Evolutionary conservation across 805 yeast species (phyloP).

Genomic region (Sporopachydermia quercuum): DNA sequence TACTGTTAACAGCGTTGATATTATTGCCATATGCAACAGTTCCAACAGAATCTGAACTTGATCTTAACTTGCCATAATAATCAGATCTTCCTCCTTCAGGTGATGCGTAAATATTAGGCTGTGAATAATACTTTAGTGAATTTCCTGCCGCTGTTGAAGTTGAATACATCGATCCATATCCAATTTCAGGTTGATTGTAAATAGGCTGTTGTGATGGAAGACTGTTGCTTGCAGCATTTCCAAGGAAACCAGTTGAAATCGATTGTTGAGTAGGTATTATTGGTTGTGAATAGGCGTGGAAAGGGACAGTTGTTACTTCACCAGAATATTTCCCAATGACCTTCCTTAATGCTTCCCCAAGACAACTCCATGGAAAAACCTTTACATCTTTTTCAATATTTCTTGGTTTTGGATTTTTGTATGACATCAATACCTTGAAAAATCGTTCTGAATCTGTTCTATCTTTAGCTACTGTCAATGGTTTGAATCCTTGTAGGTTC

Average conservation of each 20-base stretch:
- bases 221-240: too few species aligned
- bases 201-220: too few species aligned
- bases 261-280: too few species aligned
- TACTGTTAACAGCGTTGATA: too few species aligned
- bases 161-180: too few species aligned
- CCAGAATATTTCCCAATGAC: slow-evolving; percentile 42
- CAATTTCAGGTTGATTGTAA: too few species aligned
- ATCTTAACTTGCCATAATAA: not conserved
- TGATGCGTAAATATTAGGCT: not conserved
- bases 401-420: slow-evolving; percentile 49
- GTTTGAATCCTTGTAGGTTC: slow-evolving; percentile 48
- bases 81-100: not conserved
- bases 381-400: slow-evolving; percentile 59
- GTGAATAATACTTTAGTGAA: too few species aligned
- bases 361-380: slow-evolving; percentile 43
- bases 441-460: slow-evolving; percentile 23
- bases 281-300: too few species aligned
- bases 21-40: too few species aligned
- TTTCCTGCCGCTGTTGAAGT: too few species aligned
- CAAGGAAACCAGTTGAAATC: too few species aligned
- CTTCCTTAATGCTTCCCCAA: slow-evolving; percentile 38
- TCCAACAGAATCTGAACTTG: not conserved
- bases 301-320: slow-evolving; percentile 7
- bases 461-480: slow-evolving; percentile 40
- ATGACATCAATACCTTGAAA: slow-evolving; percentile 40